Base-by-base conservation (phyloP, 2,329 filamentous ascomycete genomes). In the Rasamsonia emersonii region DNA sequence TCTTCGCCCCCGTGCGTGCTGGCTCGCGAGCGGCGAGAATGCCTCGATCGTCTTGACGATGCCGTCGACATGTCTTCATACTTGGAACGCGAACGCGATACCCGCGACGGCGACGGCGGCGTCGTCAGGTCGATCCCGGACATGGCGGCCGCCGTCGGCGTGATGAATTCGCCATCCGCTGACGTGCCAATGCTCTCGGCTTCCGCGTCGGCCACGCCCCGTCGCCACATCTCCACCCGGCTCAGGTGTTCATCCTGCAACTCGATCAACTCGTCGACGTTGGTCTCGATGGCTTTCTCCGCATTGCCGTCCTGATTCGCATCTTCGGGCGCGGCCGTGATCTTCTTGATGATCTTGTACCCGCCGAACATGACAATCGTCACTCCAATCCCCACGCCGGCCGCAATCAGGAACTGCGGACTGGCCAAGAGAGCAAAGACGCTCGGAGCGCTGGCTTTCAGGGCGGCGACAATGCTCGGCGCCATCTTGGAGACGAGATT, bases 361-460 rank as follows among this genome's bases (percentile, higher is more conserved):
- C 91, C 89, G 33, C 91, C 91, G 38, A 98, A 85, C 57, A 91
- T 88, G 48, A 98, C 85, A 6, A 96, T 79, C 0, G 91, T 96
- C n/a, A 94, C 79, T 9, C 91, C 91, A 0, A 94, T 78, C 1
- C 83, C 85, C 9, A 94, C 77, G 25, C 88, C 84, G 1, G 84
- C 86, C 3, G 86, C 86, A 47, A 98, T 94, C 41, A 95, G 74
- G 54, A 98, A 98, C 51, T 98, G 86, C 1, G 91, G 91, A 35
- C 82, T 88, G 0, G 85, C 79, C 3, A 98, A 73, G 14, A 98
- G 71, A 0, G 81, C 83, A 46, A 94, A 89, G 13, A 94, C 79
- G 5, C 83, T 81, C 0, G 91, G 91, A 21, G 86, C 89, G 13
- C 79, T 79, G 23, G 76, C 71, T 59, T 94, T 93, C 50, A 96